phyloP scores from a whole-genome alignment of 2,329 filamentous ascomycete species.

The Periglandula ipomoeae region DNA sequence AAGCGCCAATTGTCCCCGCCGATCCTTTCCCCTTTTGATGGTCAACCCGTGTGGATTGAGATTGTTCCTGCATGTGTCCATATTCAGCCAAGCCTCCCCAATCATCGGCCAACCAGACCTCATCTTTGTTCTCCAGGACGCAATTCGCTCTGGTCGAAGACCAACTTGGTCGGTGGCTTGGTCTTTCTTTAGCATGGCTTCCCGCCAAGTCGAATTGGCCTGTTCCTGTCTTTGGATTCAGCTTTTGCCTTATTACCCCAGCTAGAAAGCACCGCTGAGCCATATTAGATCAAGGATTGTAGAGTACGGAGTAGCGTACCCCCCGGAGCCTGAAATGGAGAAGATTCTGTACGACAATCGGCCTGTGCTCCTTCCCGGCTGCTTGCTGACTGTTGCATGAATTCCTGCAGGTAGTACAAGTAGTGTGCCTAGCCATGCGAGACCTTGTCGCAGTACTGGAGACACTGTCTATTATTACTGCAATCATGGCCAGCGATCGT shows the following conservation, averaged over 20 bases:
- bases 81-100: not conserved
- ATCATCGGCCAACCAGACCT: not conserved
- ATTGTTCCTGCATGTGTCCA: conserved; percentile 23
- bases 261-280: too few relatives aligned
- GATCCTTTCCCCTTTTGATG: conserved; percentile 10
- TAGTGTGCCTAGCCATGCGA: too few relatives aligned
- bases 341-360: too few relatives aligned
- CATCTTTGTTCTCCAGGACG: not conserved
- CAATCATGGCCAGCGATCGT: too few relatives aligned
- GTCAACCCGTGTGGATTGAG: conserved; percentile 13
- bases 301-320: too few relatives aligned
- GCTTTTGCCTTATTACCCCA: not conserved
- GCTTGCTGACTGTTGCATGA: too few relatives aligned
- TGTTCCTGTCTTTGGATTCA: not conserved
- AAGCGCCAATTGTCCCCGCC: too few relatives aligned
- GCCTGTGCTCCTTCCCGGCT: too few relatives aligned
- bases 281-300: too few relatives aligned
- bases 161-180: not conserved
- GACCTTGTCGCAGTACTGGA: not conserved
- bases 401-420: too few relatives aligned
- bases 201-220: not conserved
- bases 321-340: too few relatives aligned
- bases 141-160: not conserved
- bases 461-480: not conserved
- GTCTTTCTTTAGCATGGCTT: not conserved